phyloP scores from a whole-genome alignment of 306 rosid species.

The Psophocarpus tetragonolobus region DNA sequence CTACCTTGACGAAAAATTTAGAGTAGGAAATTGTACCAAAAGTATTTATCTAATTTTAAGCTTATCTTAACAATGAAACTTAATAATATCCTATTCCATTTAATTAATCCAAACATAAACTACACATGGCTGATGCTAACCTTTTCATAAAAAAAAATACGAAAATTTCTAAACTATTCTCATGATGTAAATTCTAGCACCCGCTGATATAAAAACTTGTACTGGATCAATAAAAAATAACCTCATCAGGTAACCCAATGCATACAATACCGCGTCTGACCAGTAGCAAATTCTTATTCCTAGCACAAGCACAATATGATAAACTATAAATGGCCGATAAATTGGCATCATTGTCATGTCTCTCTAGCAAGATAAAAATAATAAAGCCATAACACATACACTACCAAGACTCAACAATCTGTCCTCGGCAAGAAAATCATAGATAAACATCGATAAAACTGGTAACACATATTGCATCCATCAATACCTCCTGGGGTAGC shows the following conservation, averaged over 20 bases:
- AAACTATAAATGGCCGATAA: constrained; percentile 13
- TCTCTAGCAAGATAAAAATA: constrained; percentile 26
- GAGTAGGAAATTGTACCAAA: too few species aligned
- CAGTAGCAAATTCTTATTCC: constrained; percentile 33
- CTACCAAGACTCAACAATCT: constrained; percentile 24
- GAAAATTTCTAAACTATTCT: not conserved
- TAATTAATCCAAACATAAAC: not conserved
- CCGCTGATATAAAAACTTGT: not conserved
- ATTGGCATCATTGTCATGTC: constrained; percentile 31
- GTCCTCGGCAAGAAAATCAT: constrained; percentile 4
- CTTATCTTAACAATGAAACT: not conserved
- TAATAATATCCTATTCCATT: not conserved
- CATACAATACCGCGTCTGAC: constrained; percentile 14
- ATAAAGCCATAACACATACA: constrained; percentile 33
- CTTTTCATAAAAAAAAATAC: not conserved
- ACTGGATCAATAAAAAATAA: not conserved
- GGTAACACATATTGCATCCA: constrained; percentile 28
- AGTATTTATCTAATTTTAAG: not conserved
- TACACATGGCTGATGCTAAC: not conserved
- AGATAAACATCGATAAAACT: constrained; percentile 10
- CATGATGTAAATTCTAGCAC: not conserved
- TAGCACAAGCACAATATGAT: constrained; percentile 31
- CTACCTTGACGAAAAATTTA: too few species aligned
- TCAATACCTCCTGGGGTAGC: constrained; percentile 90
- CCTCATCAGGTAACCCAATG: not conserved